Evolutionary conservation across 1,284 basidiomycete species (phyloP).

Genomic region (Coniferiporia weirii): DNA sequence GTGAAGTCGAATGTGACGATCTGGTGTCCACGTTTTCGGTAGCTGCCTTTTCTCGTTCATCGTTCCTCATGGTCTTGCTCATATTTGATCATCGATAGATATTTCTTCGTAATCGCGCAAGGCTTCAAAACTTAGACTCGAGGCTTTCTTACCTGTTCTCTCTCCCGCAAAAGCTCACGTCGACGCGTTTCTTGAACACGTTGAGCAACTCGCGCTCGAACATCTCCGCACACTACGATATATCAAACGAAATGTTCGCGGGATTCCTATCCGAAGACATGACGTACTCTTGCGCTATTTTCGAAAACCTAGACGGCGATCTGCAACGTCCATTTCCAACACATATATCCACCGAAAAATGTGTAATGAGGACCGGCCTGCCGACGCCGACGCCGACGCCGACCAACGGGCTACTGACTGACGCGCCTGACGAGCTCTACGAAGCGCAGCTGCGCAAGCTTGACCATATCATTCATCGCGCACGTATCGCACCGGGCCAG

Average conservation of each 20-base stretch:
- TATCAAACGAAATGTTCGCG: constrained; percentile 56
- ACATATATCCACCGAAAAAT: not conserved
- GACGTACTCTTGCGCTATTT: constrained; percentile 80
- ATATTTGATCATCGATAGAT: constrained; percentile 35
- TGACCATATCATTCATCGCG: constrained; percentile 47
- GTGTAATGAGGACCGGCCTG: not conserved
- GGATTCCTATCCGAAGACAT: constrained; percentile 73
- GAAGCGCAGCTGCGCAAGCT: constrained; percentile 66
- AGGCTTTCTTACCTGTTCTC: constrained; percentile 48
- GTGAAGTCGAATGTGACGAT: constrained; percentile 64
- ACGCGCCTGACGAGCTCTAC: constrained; percentile 48
- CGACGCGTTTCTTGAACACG: constrained; percentile 57
- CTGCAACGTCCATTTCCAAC: constrained; percentile 27
- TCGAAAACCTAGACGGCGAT: constrained; percentile 59
- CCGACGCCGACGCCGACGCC: constrained; percentile 11
- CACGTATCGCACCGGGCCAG: constrained; percentile 51
- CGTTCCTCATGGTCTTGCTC: not conserved
- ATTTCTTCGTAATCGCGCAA: constrained; percentile 58
- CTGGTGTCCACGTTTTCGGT: constrained; percentile 59
- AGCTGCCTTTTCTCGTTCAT: constrained; percentile 19
- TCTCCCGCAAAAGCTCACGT: constrained; percentile 52
- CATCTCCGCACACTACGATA: constrained; percentile 72
- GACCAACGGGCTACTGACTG: constrained; percentile 4
- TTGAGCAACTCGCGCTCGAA: constrained; percentile 63
- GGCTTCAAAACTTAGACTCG: constrained; percentile 42